These are phyloP conservation scores for Zygosaccharomyces pseudorouxii DNA, from an alignment of 805 yeast genomes.

Conservation along the genomic window DNA sequence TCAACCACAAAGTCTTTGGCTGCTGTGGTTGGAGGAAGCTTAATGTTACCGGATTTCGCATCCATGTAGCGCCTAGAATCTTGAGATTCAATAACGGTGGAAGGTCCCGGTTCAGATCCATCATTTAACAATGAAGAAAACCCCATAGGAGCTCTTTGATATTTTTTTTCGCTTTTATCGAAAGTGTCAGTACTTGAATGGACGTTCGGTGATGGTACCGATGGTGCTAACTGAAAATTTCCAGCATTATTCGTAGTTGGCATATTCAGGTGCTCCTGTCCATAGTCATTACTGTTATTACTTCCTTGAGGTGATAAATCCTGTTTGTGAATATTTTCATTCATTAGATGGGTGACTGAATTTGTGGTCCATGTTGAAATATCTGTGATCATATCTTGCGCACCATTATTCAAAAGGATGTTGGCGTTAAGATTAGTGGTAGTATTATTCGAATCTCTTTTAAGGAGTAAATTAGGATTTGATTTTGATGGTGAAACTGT, in stretches of 20 bases:
- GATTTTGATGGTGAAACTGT: slow-evolving; percentile 1
- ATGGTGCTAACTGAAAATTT: too few species aligned
- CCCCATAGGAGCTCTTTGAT: not conserved
- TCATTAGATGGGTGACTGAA: slow-evolving; percentile 23
- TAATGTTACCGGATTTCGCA: slow-evolving; percentile 2
- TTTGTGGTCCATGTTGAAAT: slow-evolving; percentile 54
- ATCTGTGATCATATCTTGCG: slow-evolving; percentile 56
- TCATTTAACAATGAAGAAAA: not conserved
- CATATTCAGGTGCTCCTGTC: too few species aligned
- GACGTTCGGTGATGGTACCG: not conserved
- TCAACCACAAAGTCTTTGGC: slow-evolving; percentile 32
- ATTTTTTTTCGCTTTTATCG: not conserved
- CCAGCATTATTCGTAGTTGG: too few species aligned
- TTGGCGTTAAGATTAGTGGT: slow-evolving; percentile 14
- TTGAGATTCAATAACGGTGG: slow-evolving; percentile 7
- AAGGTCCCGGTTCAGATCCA: not conserved
- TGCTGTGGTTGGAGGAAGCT: slow-evolving; percentile 10
- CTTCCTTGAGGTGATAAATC: slow-evolving; percentile 6
- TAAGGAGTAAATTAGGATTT: slow-evolving; percentile 7
- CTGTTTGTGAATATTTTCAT: slow-evolving; percentile 9
- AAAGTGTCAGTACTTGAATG: not conserved
- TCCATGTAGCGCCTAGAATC: not conserved
- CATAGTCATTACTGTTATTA: not conserved
- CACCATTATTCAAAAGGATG: slow-evolving; percentile 36
- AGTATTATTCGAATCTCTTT: not conserved